A percentile compares a stretch with the other conserved stretches of the same genome.
These are phyloP conservation scores for Mycena polygramma DNA, from an alignment of 768 basidiomycete genomes.

Conservation along the genomic window DNA sequence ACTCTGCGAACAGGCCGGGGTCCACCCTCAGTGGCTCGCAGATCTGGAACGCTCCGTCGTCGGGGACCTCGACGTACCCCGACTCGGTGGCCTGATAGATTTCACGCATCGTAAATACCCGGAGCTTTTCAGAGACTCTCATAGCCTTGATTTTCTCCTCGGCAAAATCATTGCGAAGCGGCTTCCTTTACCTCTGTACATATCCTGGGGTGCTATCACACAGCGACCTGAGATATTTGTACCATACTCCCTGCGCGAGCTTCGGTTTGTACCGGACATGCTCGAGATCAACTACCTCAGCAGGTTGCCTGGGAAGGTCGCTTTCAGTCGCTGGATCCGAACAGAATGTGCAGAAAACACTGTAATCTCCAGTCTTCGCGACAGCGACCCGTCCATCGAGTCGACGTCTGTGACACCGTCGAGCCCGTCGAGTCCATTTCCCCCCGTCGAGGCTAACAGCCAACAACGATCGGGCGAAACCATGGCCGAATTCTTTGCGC, in stretches of 20 bases:
- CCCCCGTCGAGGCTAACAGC: not conserved
- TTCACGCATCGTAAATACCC: not conserved
- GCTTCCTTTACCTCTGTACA: slow-evolving; percentile 2
- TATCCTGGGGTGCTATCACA: not conserved
- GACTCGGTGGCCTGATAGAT: slow-evolving; percentile 34
- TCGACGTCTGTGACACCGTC: too few species aligned
- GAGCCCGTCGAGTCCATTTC: not conserved
- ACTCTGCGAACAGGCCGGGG: not conserved
- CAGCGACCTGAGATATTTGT: not conserved
- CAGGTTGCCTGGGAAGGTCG: not conserved
- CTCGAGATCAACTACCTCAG: not conserved
- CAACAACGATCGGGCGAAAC: not conserved
- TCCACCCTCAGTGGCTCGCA: slow-evolving; percentile 29
- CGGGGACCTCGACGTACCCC: not conserved
- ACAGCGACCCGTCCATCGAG: too few species aligned
- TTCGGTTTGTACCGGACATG: not conserved
- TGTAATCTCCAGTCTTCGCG: too few species aligned
- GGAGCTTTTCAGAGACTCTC: not conserved
- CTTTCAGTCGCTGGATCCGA: not conserved
- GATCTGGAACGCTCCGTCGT: slow-evolving; percentile 28
- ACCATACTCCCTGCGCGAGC: not conserved
- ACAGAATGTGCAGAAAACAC: too few species aligned
- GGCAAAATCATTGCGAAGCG: not conserved
- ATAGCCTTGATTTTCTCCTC: not conserved
- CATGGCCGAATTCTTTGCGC: not conserved